Conservation (phyloP, 805 yeast species). For the Starmerella stigmatis region DNA sequence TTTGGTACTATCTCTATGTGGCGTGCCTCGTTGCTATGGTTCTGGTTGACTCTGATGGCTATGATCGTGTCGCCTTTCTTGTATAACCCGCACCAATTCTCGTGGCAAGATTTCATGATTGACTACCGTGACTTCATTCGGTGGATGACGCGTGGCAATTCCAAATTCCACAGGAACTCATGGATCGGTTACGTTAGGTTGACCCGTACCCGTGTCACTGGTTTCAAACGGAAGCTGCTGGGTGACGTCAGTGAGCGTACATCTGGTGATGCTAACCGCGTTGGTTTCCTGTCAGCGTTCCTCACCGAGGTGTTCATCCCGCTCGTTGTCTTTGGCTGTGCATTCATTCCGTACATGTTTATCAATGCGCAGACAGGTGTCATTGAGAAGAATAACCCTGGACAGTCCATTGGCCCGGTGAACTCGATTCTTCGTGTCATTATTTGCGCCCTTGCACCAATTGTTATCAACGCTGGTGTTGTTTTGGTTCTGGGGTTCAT, state of each 20-base stretch:
- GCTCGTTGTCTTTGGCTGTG: conserved; percentile 53
- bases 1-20: conserved; percentile 77
- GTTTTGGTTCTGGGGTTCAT: conserved; percentile 63
- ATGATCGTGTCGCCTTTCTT: conserved; percentile 85
- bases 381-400: conserved; percentile 18
- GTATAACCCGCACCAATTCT: conserved; percentile 95
- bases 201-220: conserved; percentile 81
- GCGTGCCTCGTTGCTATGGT: conserved; percentile 93
- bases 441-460: conserved; percentile 68
- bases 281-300: conserved; percentile 65
- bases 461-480: conserved; percentile 80
- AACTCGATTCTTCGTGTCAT: conserved; percentile 54
- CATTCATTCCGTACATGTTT: conserved; percentile 63
- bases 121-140: conserved; percentile 89
- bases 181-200: conserved; percentile 71
- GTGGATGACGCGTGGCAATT: conserved; percentile 78
- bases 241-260: conserved; percentile 58
- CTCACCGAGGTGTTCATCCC: conserved; percentile 75
- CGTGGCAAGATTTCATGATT: conserved; percentile 90
- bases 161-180: conserved; percentile 53
- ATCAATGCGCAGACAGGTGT: conserved; percentile 87
- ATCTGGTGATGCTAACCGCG: conserved; percentile 58
- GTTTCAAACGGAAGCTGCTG: conserved; percentile 66
- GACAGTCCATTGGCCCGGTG: conserved; percentile 32
- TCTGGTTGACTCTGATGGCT: conserved; percentile 88